Conservation (phyloP, 306 rosid genomes). For the Acacia confusa region DNA sequence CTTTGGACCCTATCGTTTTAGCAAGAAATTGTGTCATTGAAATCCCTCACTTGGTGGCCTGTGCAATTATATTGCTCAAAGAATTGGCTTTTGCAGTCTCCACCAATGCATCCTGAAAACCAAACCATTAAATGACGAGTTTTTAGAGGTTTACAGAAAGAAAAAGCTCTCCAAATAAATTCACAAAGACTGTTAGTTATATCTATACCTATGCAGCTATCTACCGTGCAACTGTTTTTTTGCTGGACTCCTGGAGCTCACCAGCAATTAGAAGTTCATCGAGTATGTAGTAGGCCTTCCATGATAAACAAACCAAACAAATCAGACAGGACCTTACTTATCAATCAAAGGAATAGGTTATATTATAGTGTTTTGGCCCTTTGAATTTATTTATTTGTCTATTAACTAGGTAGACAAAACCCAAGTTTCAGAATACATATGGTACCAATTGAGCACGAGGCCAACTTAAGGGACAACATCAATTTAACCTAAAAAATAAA, state of each 20-base stretch:
- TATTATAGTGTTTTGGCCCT: not conserved
- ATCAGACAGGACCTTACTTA: constrained; percentile 22
- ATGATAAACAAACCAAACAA: constrained; percentile 25
- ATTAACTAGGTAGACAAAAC: not conserved
- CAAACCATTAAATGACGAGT: constrained; percentile 3
- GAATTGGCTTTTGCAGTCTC: constrained; percentile 91
- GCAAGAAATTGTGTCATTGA: not conserved
- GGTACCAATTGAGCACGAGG: not conserved
- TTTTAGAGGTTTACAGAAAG: constrained; percentile 4
- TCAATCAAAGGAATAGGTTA: not conserved
- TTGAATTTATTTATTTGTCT: not conserved
- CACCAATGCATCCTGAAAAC: constrained; percentile 84
- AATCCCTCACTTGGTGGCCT: constrained; percentile 56
- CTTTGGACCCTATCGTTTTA: not conserved
- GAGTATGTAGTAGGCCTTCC: constrained; percentile 84
- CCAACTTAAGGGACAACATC: not conserved
- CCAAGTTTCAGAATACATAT: not conserved
- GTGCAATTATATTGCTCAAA: constrained; percentile 77
- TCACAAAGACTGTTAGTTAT: constrained; percentile 8
- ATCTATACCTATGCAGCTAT: constrained; percentile 89
- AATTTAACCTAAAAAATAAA: not conserved
- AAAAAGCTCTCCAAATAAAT: not conserved
- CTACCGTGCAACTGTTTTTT: constrained; percentile 84
- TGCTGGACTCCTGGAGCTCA: constrained; percentile 96
- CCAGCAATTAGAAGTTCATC: constrained; percentile 94